Base-by-base conservation (phyloP, 306 rosid species). In the Malus asiatica region DNA sequence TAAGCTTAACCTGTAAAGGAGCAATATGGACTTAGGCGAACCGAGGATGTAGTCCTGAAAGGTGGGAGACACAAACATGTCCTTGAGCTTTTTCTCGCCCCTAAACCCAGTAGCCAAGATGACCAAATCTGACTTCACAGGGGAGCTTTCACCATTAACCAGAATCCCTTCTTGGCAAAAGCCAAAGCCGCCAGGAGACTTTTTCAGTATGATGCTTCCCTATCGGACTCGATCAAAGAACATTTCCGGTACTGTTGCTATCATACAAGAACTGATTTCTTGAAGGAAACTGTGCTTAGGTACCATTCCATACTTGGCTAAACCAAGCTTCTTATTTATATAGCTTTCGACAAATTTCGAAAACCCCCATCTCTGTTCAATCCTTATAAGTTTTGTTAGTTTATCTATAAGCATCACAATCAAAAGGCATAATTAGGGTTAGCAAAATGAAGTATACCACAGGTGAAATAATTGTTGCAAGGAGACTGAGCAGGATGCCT, bases 271-370 rank as follows among this genome's bases (percentile, higher is more conserved):
- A 73, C 74, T 86, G 0, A 92, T 18, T 8, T 87, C 70, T 62
- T 84, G 77, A 46, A 82, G 85, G 71, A 92, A 89, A 40, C 90
- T 76, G 7, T 86, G 93, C 59, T 51, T 78, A 3, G 96, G 96
- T 6, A 89, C 89, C 96, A 92, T 81, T 55, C 97, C 96, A 27
- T 82, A 81, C 84, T 88, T 88, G 5, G 32, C 40, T 78, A 92
- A 63, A n/a, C 70, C 66, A 11, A 77, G 85, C 86, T 89, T 89
- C 66, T 73, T 76, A 19, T 4, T 79, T 52, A 87, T 32, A 64
- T 87, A 11, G 64, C 87, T 87, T 79, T 92, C 93, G 14, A 92
- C 96, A 35, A 92, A 71, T 76, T 85, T 88, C 1, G 90, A 82
- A 76, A 79, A 66, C 18, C 73, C 67, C 96, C 91, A 90, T 73